phyloP scores from a whole-genome alignment of 768 basidiomycete genomes.

The Antrodiella citrinella region DNA sequence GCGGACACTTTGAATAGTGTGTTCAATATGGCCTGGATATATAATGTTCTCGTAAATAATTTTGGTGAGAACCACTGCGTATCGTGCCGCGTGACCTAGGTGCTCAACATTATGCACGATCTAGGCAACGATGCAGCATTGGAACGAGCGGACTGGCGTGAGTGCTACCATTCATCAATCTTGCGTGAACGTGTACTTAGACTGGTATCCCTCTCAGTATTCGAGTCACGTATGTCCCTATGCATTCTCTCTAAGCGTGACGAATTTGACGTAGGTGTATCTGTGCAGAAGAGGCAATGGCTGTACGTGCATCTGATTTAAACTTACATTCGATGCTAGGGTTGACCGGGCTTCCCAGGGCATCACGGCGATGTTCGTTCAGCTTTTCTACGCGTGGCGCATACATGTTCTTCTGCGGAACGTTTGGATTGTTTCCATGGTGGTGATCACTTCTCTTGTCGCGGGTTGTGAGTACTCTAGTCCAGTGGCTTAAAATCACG shows the following conservation, averaged over 20 bases:
- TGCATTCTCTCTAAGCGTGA: too few species aligned
- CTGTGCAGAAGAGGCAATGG: conserved; percentile 8
- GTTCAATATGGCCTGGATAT: conserved; percentile 12
- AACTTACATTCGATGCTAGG: too few species aligned
- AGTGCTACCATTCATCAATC: background rate
- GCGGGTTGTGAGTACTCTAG: background rate
- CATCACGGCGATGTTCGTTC: conserved; percentile 10
- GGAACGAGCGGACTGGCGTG: conserved; percentile 8
- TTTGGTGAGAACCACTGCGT: conserved; percentile 8
- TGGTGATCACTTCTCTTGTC: conserved; percentile 1
- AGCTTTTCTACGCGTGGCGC: conserved; percentile 11
- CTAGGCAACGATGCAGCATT: conserved; percentile 4
- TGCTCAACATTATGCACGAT: too few species aligned
- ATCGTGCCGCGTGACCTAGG: background rate
- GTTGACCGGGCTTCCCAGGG: too few species aligned
- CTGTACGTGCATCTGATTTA: conserved; percentile 4
- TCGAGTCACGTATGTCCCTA: conserved; percentile 8
- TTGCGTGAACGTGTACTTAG: background rate
- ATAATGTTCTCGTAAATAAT: conserved; percentile 11
- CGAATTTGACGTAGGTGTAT: too few species aligned
- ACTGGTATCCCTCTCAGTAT: conserved; percentile 1
- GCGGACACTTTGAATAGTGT: conserved; percentile 11
- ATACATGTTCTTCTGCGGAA: conserved; percentile 8
- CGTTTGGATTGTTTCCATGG: conserved; percentile 3
- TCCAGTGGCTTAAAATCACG: too few species aligned